Evolutionary conservation across 2,329 filamentous ascomycete species (phyloP).

Genomic region (Penicillium italicum): DNA sequence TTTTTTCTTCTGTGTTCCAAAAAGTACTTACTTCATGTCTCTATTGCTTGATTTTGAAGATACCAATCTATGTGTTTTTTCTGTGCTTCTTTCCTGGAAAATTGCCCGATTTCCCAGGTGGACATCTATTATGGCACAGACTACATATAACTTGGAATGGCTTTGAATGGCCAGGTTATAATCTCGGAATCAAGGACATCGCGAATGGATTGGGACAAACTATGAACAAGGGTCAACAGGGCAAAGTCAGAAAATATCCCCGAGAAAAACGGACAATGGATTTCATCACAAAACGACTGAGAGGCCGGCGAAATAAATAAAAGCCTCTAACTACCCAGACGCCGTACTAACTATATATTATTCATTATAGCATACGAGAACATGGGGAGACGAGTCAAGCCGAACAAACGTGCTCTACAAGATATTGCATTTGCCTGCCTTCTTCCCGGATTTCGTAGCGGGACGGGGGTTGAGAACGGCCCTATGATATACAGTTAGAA

Average conservation of each 20-base stretch:
- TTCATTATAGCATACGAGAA: conserved; percentile 33
- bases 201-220: conserved; percentile 4
- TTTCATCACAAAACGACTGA: conserved; percentile 24
- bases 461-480: conserved; percentile 50
- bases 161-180: background rate
- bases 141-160: background rate
- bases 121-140: background rate
- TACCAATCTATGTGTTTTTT: conserved; percentile 11
- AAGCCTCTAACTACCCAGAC: conserved; percentile 32
- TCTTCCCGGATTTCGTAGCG: conserved; percentile 42
- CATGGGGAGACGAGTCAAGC: conserved; percentile 17
- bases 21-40: conserved; percentile 13
- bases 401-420: conserved; percentile 33
- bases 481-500: conserved; percentile 23
- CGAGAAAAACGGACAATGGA: conserved; percentile 25
- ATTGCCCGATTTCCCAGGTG: background rate
- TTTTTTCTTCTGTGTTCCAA: conserved; percentile 13
- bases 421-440: conserved; percentile 41
- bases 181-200: background rate
- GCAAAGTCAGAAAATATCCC: conserved; percentile 6
- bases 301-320: conserved; percentile 18
- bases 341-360: conserved; percentile 40
- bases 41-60: conserved; percentile 11
- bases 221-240: conserved; percentile 10
- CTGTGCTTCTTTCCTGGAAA: background rate